Base-by-base conservation (phyloP, 371 early-diverging fungal species). In the Mucor sp. region DNA sequence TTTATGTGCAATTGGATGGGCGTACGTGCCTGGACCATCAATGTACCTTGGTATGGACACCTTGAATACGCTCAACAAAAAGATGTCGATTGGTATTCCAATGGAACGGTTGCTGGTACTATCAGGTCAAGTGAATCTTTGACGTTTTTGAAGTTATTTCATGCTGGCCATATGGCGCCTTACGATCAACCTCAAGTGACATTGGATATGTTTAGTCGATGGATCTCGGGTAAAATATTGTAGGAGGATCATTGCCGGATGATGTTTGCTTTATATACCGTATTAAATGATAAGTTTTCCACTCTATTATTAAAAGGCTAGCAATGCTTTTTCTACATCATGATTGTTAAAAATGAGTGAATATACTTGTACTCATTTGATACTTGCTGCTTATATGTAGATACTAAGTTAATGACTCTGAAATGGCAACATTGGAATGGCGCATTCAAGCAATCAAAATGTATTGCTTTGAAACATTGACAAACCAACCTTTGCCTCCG, bases 1-100 rank as follows among this genome's bases (percentile, higher is more conserved):
- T 92, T 84, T 70, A 90, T 92, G 58, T 93, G 94, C 83, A 94
- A 94, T 80, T 95, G 95, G 94, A 89, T 91, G 71, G 96, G 96
- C 47, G 95, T 94, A 89, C 91, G 93, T 81, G 95, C 93, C 1
- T 97, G 95, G 95, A 79, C 92, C 1, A 65, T 89, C 48, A 87
- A 82, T n/a, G 76, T 97, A 53, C 88, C 88, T 27, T 97, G 98
- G 98, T 69, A 78, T 33, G 94, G 94, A 35, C 78, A 87, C 66
- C 67, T 76, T 8, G 87, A 84, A 19, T 94, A 91, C 79, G 69
- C 78, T 37, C 68, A 75, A 28, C 87, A 88, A 35, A 77, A 88
- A 58, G 90, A 91, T 50, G 67, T 62, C 33, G 64, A 77, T 50
- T 90, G 90, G 89, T 66, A 74, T 37, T 72, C 67, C 19, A 58